These are phyloP conservation scores for Polytrichum commune DNA, from an alignment of 225 moss, liverwort and hornwort genomes.

Conservation along the genomic window DNA sequence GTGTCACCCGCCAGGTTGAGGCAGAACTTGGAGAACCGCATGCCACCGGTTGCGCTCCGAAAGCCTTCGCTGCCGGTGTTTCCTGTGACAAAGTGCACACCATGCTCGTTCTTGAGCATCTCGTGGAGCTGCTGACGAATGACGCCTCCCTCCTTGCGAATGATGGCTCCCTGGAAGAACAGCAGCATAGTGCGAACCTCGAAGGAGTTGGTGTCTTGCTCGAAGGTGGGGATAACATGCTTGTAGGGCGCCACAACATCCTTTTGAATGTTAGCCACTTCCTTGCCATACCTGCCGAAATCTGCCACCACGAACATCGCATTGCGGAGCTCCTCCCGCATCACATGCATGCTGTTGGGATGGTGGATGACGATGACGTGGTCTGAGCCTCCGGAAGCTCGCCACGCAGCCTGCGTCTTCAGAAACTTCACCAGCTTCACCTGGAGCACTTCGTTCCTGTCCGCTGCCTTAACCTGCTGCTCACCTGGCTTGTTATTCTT, in stretches of 20 bases:
- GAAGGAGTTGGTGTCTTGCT: constrained; percentile 23
- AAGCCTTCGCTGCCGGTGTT: constrained; percentile 38
- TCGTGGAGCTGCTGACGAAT: constrained; percentile 49
- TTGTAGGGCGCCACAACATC: constrained; percentile 25
- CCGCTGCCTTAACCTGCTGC: constrained; percentile 11
- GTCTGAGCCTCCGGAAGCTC: constrained; percentile 13
- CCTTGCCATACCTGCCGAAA: constrained; percentile 16
- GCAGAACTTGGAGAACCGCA: constrained; percentile 55
- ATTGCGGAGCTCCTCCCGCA: constrained; percentile 3
- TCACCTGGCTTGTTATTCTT: constrained; percentile 34
- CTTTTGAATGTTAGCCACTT: constrained; percentile 26
- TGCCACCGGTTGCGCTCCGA: constrained; percentile 36
- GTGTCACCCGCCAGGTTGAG: constrained; percentile 57
- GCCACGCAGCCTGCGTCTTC: constrained; percentile 12
- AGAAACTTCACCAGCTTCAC: constrained; percentile 24
- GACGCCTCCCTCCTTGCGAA: constrained; percentile 57
- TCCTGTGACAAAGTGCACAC: constrained; percentile 36
- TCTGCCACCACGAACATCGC: constrained; percentile 15
- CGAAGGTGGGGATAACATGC: constrained; percentile 14
- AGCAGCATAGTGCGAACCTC: constrained; percentile 27
- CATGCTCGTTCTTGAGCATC: constrained; percentile 37
- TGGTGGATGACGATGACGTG: constrained; percentile 25
- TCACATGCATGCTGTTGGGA: constrained; percentile 19
- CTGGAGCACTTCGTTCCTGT: constrained; percentile 31
- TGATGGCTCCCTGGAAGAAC: constrained; percentile 54